Percentiles rank a stretch among this genome's conserved stretches.
These are phyloP conservation scores for Nematodospora anomalae DNA, from an alignment of 1,139 yeast species.

Conservation along the genomic window DNA sequence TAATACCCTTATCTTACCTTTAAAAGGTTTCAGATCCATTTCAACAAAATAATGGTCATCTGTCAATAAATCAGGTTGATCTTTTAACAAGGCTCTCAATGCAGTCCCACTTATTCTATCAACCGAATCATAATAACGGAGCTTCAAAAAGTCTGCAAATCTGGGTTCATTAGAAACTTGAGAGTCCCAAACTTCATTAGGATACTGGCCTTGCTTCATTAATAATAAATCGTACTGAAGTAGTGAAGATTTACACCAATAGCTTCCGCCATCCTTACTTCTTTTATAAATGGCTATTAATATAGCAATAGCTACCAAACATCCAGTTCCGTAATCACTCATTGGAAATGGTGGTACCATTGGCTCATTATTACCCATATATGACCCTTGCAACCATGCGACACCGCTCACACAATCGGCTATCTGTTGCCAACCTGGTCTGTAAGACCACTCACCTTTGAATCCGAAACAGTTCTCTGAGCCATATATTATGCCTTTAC, in stretches of 20 bases:
- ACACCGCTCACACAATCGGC: slow-evolving; percentile 35
- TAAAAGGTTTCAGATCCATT: too few relatives aligned
- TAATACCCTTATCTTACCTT: too few relatives aligned
- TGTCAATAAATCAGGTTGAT: slow-evolving; percentile 21
- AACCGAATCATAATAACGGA: slow-evolving; percentile 30
- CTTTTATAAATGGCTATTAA: slow-evolving; percentile 27
- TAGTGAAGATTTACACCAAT: slow-evolving; percentile 31
- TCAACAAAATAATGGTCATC: slow-evolving; percentile 5
- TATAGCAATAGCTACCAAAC: slow-evolving; percentile 32
- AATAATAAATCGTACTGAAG: slow-evolving; percentile 31
- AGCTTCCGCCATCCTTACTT: slow-evolving; percentile 28
- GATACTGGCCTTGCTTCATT: slow-evolving; percentile 27
- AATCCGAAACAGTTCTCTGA: slow-evolving; percentile 35
- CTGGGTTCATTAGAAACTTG: too few relatives aligned
- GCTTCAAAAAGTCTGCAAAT: slow-evolving; percentile 18
- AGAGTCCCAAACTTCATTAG: too few relatives aligned
- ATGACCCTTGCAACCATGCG: slow-evolving; percentile 31
- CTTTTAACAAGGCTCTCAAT: slow-evolving; percentile 19
- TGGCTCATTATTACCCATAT: slow-evolving; percentile 30
- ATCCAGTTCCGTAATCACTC: slow-evolving; percentile 37
- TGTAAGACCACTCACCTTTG: slow-evolving; percentile 27
- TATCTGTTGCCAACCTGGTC: slow-evolving; percentile 40
- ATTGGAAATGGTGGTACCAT: slow-evolving; percentile 36
- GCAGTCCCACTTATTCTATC: slow-evolving; percentile 29
- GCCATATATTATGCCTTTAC: slow-evolving; percentile 31